Evolutionary conservation across 768 basidiomycete species (phyloP).

Genomic region (Russula virescens): DNA sequence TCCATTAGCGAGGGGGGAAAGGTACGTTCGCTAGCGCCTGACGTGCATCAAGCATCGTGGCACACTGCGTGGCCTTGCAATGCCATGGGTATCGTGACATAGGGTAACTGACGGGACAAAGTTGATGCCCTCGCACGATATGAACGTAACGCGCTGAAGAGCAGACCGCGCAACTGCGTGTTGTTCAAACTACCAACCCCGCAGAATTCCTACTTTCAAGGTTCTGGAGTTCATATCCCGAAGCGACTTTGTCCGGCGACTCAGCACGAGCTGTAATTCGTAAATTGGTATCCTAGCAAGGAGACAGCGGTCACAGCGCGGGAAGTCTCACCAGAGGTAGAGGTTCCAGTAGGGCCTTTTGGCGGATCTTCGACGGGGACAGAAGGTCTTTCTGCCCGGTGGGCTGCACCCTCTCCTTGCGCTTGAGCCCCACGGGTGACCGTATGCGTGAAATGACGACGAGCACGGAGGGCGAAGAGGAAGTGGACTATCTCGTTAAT

Average conservation of each 20-base stretch:
- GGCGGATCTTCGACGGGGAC: too few species aligned
- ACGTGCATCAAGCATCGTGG: too few species aligned
- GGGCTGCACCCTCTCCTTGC: background rate
- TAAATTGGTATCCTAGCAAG: background rate
- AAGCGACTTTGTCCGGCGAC: background rate
- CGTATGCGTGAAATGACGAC: background rate
- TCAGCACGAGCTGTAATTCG: background rate
- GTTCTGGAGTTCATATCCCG: background rate
- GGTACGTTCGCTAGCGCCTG: too few species aligned
- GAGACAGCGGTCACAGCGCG: too few species aligned
- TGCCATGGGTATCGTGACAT: slow-evolving; percentile 2
- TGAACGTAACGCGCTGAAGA: slow-evolving; percentile 5
- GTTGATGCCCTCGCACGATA: background rate
- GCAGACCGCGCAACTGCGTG: background rate
- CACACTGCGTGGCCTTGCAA: too few species aligned
- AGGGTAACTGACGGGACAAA: background rate
- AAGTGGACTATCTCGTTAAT: slow-evolving; percentile 10
- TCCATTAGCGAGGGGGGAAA: too few species aligned
- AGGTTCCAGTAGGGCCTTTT: too few species aligned
- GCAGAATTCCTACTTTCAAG: background rate
- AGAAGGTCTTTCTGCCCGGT: background rate
- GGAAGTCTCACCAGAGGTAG: background rate
- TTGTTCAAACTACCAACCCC: background rate
- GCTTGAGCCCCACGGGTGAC: background rate
- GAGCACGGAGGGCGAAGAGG: background rate